Conservation (phyloP, 306 rosid genomes). For the Rosa persica region DNA sequence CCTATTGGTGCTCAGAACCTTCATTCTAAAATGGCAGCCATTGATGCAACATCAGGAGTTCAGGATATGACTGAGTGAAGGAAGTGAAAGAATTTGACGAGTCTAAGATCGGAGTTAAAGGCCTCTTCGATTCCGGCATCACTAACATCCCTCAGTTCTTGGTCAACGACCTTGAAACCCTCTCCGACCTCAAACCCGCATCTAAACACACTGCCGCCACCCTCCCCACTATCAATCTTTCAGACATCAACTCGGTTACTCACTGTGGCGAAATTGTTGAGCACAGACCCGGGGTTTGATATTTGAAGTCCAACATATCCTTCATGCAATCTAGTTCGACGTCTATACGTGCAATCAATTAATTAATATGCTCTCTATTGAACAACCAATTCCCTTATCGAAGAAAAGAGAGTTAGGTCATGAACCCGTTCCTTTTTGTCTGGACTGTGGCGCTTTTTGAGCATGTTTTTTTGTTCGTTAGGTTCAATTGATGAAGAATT, state of each 20-base stretch:
- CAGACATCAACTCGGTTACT: constrained; percentile 10
- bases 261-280: constrained; percentile 28
- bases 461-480: too few relatives aligned
- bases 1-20: neutral
- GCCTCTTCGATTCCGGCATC: constrained; percentile 51
- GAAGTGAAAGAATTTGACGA: constrained; percentile 44
- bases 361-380: too few relatives aligned
- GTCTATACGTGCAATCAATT: too few relatives aligned
- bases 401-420: too few relatives aligned
- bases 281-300: too few relatives aligned
- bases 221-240: constrained; percentile 46
- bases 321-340: too few relatives aligned
- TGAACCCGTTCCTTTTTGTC: too few relatives aligned
- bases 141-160: constrained; percentile 39
- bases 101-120: constrained; percentile 53
- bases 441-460: too few relatives aligned
- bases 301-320: too few relatives aligned
- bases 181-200: constrained; percentile 28
- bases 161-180: constrained; percentile 35
- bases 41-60: constrained; percentile 8
- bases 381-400: too few relatives aligned
- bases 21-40: neutral
- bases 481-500: too few relatives aligned
- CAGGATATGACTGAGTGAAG: constrained; percentile 26
- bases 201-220: neutral